Conservation (phyloP, 768 basidiomycete species). For the Chalciporus sphaerocephalus region DNA sequence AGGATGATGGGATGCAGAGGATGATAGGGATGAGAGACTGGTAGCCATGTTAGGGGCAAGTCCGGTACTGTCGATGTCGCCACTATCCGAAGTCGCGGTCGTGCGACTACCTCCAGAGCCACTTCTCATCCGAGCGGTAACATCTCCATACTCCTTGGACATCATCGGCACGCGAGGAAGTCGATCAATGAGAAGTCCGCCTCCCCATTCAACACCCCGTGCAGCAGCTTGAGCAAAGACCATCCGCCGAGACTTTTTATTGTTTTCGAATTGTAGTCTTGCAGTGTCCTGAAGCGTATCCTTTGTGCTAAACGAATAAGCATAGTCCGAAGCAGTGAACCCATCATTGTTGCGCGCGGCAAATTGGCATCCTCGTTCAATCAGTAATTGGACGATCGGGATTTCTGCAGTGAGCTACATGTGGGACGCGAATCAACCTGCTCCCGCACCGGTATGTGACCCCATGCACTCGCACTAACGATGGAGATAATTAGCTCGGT, state of each 20-base stretch:
- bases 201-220: conserved; percentile 59
- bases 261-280: conserved; percentile 70
- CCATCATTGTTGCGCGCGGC: conserved; percentile 84
- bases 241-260: conserved; percentile 68
- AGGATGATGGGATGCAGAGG: conserved; percentile 56
- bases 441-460: conserved; percentile 65
- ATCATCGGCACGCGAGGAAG: conserved; percentile 47
- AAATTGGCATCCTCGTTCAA: conserved; percentile 85
- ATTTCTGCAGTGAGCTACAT: conserved; percentile 10
- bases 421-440: conserved; percentile 1
- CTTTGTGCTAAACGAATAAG: conserved; percentile 67
- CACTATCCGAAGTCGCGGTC: conserved; percentile 70
- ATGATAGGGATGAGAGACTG: conserved; percentile 56
- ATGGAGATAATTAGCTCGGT: conserved; percentile 6
- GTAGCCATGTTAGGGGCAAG: conserved; percentile 37
- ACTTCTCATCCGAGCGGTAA: conserved; percentile 61
- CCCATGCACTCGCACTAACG: conserved; percentile 81
- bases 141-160: conserved; percentile 37
- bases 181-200: conserved; percentile 37
- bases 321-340: conserved; percentile 89
- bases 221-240: conserved; percentile 72
- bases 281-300: conserved; percentile 81
- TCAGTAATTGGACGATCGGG: conserved; percentile 78
- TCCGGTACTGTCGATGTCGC: conserved; percentile 50
- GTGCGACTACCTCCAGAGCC: conserved; percentile 79